Evolutionary conservation across 2,329 filamentous ascomycete species (phyloP).

Genomic region (Plectosphaerella cucumerina): DNA sequence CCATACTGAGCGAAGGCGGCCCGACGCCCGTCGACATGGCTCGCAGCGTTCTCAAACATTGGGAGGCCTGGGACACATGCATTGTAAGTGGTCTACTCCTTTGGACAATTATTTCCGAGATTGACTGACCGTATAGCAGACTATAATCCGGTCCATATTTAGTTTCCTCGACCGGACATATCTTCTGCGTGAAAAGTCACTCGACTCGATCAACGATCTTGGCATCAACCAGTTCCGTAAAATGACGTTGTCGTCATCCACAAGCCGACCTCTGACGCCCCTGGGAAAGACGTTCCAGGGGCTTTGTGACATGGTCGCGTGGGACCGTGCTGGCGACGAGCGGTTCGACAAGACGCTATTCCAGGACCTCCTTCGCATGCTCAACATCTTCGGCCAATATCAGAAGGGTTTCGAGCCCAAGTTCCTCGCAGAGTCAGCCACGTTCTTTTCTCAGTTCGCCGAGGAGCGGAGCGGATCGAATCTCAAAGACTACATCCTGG

Average conservation of each 20-base stretch:
- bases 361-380: constrained; percentile 71
- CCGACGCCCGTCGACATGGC: constrained; percentile 60
- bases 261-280: constrained; percentile 16
- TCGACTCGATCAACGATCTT: constrained; percentile 75
- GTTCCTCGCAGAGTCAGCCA: constrained; percentile 63
- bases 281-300: constrained; percentile 45
- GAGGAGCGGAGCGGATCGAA: constrained; percentile 57
- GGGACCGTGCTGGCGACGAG: constrained; percentile 58
- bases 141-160: constrained; percentile 80
- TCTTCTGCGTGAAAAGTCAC: constrained; percentile 67
- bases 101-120: too few relatives aligned
- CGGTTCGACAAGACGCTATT: constrained; percentile 63
- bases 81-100: constrained; percentile 47
- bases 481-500: constrained; percentile 71
- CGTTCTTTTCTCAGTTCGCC: constrained; percentile 68
- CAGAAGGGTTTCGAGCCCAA: constrained; percentile 72
- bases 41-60: constrained; percentile 50
- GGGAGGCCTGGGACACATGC: constrained; percentile 76
- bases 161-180: constrained; percentile 92
- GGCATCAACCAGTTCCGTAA: constrained; percentile 71
- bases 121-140: constrained; percentile 35
- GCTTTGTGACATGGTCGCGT: constrained; percentile 71
- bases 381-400: constrained; percentile 83
- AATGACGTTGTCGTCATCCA: constrained; percentile 20
- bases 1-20: constrained; percentile 46